Base-by-base conservation (phyloP, 441 rosid species). In the Gossypium gossypioides region DNA sequence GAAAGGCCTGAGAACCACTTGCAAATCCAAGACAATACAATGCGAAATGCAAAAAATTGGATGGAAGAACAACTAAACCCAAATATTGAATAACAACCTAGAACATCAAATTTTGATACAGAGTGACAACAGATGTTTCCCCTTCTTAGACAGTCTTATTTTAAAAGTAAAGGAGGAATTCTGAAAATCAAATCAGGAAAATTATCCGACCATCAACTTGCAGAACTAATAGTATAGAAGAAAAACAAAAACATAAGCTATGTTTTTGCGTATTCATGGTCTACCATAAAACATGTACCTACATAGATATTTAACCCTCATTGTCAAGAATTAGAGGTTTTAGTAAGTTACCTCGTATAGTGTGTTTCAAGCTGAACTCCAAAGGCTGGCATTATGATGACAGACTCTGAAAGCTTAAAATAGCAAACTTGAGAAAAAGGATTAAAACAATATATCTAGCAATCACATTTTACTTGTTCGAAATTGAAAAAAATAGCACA, bases 321-420 rank as follows among this genome's bases (percentile, higher is more conserved):
- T 24, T 48, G 7, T 27, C 16, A 2, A 8, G 8, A 52, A 63
- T 22, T 50, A 68, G 25, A 52, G 21, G 18, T 29, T 68, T 51
- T 51, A 68, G 60, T 24, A 32, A 46, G 57, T 13, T 83, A 92
- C 99, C 97, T 88, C 52, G 67, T 19, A 85, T 86, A 88, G 63
- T 87, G 89, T 27, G 95, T 92, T 80, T 92, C 91, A 44, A 95
- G 92, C 79, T 95, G 99, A 78, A 92, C 86, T 72, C 96, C 98
- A 74, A 91, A 89, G 71, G 84, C 79, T 69, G 98, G 92, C 84
- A 89, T 82, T 77, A 89, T 82, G 68, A 88, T 75, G 55, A 92
- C 91, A 75, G 96, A 86, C 76, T 92, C 99, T 95, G 88, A 71
- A 81, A 67, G 75, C 71, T 69, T 77, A 79, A 72, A 75, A 68